A percentile compares a stretch with the other conserved stretches of the same genome.
phyloP scores from a whole-genome alignment of 164 flowering plant species.

The Houttuynia cordata region DNA sequence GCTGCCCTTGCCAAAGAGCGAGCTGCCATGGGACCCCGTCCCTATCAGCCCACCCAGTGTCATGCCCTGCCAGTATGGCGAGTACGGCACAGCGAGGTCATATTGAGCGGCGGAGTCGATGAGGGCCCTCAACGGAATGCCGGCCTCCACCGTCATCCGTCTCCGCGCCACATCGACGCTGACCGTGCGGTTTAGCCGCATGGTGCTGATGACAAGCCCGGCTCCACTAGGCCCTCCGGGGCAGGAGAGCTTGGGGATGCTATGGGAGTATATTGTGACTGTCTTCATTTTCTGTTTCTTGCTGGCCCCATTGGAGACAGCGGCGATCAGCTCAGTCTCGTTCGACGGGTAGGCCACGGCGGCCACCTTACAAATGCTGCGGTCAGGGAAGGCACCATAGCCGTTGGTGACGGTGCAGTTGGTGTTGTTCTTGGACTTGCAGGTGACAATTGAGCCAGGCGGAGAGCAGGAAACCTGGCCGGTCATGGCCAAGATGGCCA shows the following conservation, averaged over 20 bases:
- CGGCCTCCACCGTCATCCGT: constrained; percentile 33
- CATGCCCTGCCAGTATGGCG: constrained; percentile 8
- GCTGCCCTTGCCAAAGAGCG: constrained; percentile 3
- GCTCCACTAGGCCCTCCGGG: constrained; percentile 25
- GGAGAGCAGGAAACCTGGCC: constrained; percentile 16
- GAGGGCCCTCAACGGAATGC: constrained; percentile 13
- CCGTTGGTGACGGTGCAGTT: constrained; percentile 43
- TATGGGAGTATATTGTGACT: constrained; percentile 30
- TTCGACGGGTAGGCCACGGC: constrained; percentile 24
- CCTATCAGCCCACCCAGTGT: constrained; percentile 4
- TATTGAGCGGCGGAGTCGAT: constrained; percentile 2
- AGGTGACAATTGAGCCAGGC: constrained; percentile 28
- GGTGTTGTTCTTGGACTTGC: constrained; percentile 14
- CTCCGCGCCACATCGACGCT: constrained; percentile 12
- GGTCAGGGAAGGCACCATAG: constrained; percentile 37
- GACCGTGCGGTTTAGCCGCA: constrained; percentile 14
- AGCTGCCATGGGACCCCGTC: constrained; percentile 6
- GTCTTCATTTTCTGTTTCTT: constrained; percentile 31
- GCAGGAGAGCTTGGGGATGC: constrained; percentile 41
- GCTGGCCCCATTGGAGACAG: constrained; percentile 25
- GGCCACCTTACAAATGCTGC: constrained; percentile 25
- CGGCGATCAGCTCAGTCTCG: constrained; percentile 26
- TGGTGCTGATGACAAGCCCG: constrained; percentile 39
- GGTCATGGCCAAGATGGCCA: neutral
- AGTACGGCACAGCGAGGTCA: constrained; percentile 4